A percentile compares a stretch with the other conserved stretches of the same genome.
These are phyloP conservation scores for Colletotrichum ledebouriae DNA, from an alignment of 2,329 filamentous ascomycete species.

Conservation along the genomic window DNA sequence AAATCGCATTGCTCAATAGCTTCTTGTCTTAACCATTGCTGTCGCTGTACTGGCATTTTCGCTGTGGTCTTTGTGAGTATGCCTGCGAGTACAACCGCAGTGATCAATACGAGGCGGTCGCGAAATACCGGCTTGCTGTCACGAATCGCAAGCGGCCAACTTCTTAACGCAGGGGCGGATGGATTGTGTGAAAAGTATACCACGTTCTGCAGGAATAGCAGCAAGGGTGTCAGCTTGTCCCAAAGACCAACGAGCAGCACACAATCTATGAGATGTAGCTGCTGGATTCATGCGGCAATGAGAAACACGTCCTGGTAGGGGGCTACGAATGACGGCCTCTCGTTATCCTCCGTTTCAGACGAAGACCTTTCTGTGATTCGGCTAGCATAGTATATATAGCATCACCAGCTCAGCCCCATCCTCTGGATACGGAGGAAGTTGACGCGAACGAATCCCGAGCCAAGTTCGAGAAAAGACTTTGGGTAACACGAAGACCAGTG, in stretches of 20 bases:
- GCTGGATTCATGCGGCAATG: background rate
- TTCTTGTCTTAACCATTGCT: too few relatives aligned
- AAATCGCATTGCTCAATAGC: background rate
- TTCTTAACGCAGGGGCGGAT: slow-evolving; percentile 1
- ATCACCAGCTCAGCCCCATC: slow-evolving; percentile 6
- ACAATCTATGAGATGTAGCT: slow-evolving; percentile 8
- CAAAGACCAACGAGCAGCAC: slow-evolving; percentile 13
- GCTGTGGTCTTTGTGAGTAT: background rate
- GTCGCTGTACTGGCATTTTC: too few relatives aligned
- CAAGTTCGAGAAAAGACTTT: background rate
- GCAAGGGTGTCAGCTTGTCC: slow-evolving; percentile 23
- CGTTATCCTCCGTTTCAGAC: background rate
- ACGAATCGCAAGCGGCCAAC: background rate
- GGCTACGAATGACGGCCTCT: slow-evolving; percentile 1
- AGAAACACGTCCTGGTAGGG: slow-evolving; percentile 8
- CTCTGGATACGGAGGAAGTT: background rate
- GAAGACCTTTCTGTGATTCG: slow-evolving; percentile 6
- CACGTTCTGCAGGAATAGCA: slow-evolving; percentile 15
- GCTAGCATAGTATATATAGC: background rate
- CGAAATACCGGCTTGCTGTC: background rate
- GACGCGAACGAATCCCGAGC: slow-evolving; percentile 9
- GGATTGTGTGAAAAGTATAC: background rate
- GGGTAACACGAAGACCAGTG: slow-evolving; percentile 1
- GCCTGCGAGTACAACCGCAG: background rate
- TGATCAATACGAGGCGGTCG: too few relatives aligned